Evolutionary conservation across 495 filamentous ascomycete species (phyloP).

Genomic region (Hypoxylon intermedium): DNA sequence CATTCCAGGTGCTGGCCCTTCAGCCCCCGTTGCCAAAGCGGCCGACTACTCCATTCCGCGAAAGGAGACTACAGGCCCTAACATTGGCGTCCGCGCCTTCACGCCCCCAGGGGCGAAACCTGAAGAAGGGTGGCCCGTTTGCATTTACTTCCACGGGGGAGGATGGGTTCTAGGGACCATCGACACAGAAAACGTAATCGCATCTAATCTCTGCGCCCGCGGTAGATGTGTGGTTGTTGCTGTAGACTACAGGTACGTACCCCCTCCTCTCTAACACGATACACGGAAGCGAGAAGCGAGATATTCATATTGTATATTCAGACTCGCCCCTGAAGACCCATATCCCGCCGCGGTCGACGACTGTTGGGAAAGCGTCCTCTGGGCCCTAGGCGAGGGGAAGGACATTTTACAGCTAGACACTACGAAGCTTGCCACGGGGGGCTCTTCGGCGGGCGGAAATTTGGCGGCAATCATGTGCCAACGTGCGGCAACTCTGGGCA

Average conservation of each 20-base stretch:
- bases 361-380: constrained; percentile 64
- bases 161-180: constrained; percentile 68
- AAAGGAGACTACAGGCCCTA: constrained; percentile 55
- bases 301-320: constrained; percentile 16
- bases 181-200: constrained; percentile 65
- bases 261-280: background rate
- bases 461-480: constrained; percentile 63
- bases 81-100: constrained; percentile 56
- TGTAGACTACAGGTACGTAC: constrained; percentile 62
- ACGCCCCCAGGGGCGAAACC: constrained; percentile 55
- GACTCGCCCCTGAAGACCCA: constrained; percentile 63
- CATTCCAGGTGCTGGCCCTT: constrained; percentile 62
- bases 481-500: constrained; percentile 54
- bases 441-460: constrained; percentile 64
- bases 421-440: constrained; percentile 59
- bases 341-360: constrained; percentile 65
- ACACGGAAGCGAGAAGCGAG: background rate
- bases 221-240: constrained; percentile 61
- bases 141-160: constrained; percentile 65
- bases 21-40: constrained; percentile 57
- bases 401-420: constrained; percentile 52
- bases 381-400: constrained; percentile 54
- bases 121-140: constrained; percentile 59
- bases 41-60: constrained; percentile 56
- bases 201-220: constrained; percentile 59